Base-by-base conservation (phyloP, 2,329 filamentous ascomycete species). In the Diaporthe caulivora region DNA sequence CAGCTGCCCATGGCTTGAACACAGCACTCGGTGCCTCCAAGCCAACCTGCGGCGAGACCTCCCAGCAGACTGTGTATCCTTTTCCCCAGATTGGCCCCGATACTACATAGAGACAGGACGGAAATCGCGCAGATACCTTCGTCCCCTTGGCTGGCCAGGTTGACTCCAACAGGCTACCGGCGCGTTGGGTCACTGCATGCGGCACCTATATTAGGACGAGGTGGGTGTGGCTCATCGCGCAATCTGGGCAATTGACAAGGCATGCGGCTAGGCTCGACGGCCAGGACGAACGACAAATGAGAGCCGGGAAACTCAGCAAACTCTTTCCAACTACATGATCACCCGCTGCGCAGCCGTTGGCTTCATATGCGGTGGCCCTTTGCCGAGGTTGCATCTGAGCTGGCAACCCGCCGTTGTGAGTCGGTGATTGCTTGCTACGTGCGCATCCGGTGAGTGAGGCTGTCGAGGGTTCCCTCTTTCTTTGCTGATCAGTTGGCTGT, bases 81-180 rank as follows among this genome's bases (percentile, higher is more conserved):
- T n/a, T 24, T 24, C 13, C 6, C 37, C 42, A 37, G 29, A 6
- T 21, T 18, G 18, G 18, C 18, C 31, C 17, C 37, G 29, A n/a
- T 44, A 9, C 17, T 18, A 49, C 55, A 7, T 15, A 53, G 21
- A 42, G 31, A 42, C 29, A 7, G 26, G 3, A 18, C 17, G 34
- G 31, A 8, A 2, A 31, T 10, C 6, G 44, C 6, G 18, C 21
- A 24, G 17, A 26, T 26, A 26, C 5, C 11, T 13, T 5, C 21
- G 13, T n/a, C 31, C 15, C 37, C 2, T 17, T 53, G 11, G 1
- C 31, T 53, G 44, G 17, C 26, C 29, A 51, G 29, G 18, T 11
- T 31, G 13, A 37, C 37, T 51, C 21, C 55, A n/a, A 71, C 57
- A 71, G 68, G 68, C 68, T 62, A 53, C 68, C 68, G 49, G 40